These are phyloP conservation scores for Fusarium coicis DNA, from an alignment of 2,329 filamentous ascomycete genomes.

Conservation along the genomic window DNA sequence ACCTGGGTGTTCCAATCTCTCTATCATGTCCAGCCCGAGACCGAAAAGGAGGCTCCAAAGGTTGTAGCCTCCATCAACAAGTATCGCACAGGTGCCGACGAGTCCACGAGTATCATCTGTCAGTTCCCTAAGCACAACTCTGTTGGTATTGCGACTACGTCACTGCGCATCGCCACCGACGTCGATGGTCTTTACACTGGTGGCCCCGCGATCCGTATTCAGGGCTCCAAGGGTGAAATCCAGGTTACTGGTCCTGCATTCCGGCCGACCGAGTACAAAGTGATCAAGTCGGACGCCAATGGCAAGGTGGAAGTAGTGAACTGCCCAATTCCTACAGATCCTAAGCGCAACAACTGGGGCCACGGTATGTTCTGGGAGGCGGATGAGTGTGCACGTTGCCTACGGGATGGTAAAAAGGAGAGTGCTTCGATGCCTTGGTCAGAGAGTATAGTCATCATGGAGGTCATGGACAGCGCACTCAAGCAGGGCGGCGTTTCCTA, in stretches of 20 bases:
- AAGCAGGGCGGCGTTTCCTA: constrained; percentile 65
- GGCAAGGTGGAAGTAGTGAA: constrained; percentile 62
- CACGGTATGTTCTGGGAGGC: constrained; percentile 93
- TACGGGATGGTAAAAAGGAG: constrained; percentile 82
- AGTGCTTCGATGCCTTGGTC: constrained; percentile 75
- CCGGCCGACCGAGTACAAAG: constrained; percentile 71
- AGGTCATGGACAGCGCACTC: constrained; percentile 69
- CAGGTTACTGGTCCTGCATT: constrained; percentile 80
- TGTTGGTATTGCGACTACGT: constrained; percentile 78
- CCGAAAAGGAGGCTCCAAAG: constrained; percentile 73
- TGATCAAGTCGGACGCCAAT: constrained; percentile 66
- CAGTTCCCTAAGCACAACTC: constrained; percentile 76
- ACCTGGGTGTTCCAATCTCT: constrained; percentile 93
- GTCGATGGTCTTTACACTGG: constrained; percentile 68
- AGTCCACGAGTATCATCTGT: constrained; percentile 80
- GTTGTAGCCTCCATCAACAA: constrained; percentile 77
- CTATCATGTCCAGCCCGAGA: constrained; percentile 80
- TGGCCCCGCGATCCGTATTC: constrained; percentile 78
- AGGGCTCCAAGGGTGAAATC: constrained; percentile 84
- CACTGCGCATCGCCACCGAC: constrained; percentile 70
- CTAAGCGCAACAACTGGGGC: constrained; percentile 62
- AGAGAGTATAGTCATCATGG: constrained; percentile 89
- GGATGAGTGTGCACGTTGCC: constrained; percentile 78
- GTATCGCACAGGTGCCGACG: constrained; percentile 80
- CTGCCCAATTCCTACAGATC: constrained; percentile 64